These are phyloP conservation scores for Solanum verrucosum DNA, from an alignment of 257 asterid genomes.

Conservation along the genomic window DNA sequence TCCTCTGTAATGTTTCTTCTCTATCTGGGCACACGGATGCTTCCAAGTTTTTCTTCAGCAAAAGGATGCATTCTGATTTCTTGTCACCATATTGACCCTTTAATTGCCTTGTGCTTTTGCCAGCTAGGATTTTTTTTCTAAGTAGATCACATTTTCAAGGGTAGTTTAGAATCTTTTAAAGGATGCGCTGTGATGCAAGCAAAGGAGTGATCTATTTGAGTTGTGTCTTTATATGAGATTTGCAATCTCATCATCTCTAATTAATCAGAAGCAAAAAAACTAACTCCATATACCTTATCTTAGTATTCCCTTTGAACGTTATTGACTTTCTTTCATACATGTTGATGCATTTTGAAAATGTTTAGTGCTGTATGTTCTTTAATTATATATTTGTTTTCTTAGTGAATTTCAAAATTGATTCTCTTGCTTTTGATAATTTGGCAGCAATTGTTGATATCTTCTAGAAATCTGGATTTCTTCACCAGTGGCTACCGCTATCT, in stretches of 20 bases:
- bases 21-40: neutral
- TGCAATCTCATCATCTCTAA: neutral
- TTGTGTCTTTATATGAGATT: neutral
- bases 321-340: neutral
- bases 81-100: neutral
- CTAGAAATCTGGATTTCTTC: conserved; percentile 93
- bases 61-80: neutral
- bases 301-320: neutral
- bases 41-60: neutral
- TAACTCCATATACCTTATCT: neutral
- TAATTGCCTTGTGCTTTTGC: neutral
- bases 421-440: conserved; percentile 20
- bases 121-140: neutral
- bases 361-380: neutral
- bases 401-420: neutral
- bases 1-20: neutral
- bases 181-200: neutral
- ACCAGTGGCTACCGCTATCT: conserved; percentile 85
- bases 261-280: neutral
- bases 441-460: conserved; percentile 81
- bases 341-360: neutral
- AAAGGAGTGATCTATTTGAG: neutral
- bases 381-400: neutral
- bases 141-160: neutral
- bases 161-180: neutral